Conservation (phyloP, 169 alveolate genomes). For the Babesia bovis region DNA sequence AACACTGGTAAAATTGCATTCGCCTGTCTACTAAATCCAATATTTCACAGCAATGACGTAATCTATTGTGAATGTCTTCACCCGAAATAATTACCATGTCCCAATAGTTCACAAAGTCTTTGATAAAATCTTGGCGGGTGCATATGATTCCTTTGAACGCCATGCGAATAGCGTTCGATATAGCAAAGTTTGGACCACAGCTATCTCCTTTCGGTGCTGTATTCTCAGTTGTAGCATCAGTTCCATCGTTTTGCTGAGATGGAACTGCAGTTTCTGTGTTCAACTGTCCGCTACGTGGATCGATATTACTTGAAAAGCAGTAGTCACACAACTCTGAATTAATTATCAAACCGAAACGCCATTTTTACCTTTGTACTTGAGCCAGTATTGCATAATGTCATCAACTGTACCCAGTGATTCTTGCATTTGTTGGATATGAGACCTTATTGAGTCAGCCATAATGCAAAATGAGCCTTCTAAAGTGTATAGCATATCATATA, state of each 20-base stretch:
- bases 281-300: too few relatives aligned
- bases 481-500: slow-evolving; percentile 6
- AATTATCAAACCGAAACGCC: too few relatives aligned
- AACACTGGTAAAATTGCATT: slow-evolving; percentile 12
- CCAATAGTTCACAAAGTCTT: slow-evolving; percentile 19
- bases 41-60: slow-evolving; percentile 4
- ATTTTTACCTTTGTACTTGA: slow-evolving; percentile 11
- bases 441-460: slow-evolving; percentile 16
- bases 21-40: neutral
- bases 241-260: too few relatives aligned
- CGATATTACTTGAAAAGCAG: too few relatives aligned
- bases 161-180: neutral
- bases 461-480: neutral
- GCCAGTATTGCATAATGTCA: slow-evolving; percentile 13
- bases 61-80: neutral
- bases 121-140: slow-evolving; percentile 1
- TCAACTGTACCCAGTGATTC: neutral
- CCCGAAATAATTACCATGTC: neutral
- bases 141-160: slow-evolving; percentile 3
- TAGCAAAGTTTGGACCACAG: neutral
- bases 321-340: too few relatives aligned
- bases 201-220: neutral
- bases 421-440: neutral
- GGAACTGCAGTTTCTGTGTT: too few relatives aligned
- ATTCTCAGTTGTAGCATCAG: neutral